Evolutionary conservation across 208 protist genomes (phyloP).

Genomic region (Polymyxa betae): DNA sequence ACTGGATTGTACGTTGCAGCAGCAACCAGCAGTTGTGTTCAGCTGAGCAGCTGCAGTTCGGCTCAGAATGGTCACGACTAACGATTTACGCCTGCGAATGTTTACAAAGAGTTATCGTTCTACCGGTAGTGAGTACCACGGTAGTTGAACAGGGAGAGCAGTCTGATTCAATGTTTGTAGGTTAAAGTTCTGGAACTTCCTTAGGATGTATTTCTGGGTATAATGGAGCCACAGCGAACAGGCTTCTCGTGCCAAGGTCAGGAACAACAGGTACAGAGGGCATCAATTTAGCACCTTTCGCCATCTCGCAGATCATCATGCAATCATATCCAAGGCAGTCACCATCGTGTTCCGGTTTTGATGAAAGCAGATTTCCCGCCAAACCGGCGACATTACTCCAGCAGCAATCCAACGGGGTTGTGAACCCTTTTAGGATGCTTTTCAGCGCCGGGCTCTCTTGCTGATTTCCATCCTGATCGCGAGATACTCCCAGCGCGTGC

Average conservation of each 20-base stretch:
- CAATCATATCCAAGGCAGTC: constrained; percentile 3
- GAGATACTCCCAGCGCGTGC: background rate
- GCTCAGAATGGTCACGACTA: background rate
- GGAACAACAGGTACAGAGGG: background rate
- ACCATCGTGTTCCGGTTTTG: background rate
- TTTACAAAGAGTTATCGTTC: background rate
- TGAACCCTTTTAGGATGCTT: background rate
- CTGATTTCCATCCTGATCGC: background rate
- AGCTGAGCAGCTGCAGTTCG: background rate
- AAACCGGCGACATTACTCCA: background rate
- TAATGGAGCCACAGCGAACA: background rate
- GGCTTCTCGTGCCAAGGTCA: background rate
- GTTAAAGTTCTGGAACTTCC: background rate
- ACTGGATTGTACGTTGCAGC: no score
- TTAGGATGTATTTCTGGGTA: background rate
- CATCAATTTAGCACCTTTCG: background rate
- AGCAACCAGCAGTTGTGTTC: background rate
- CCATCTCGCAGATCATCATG: background rate
- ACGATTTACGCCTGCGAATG: no score
- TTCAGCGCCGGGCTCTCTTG: background rate
- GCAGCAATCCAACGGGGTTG: background rate
- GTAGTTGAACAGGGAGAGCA: background rate
- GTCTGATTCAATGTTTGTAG: background rate
- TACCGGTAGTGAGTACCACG: background rate
- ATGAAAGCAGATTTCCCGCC: background rate